Conservation (phyloP, 2,329 filamentous ascomycete genomes). For the Diatrype stigma region DNA sequence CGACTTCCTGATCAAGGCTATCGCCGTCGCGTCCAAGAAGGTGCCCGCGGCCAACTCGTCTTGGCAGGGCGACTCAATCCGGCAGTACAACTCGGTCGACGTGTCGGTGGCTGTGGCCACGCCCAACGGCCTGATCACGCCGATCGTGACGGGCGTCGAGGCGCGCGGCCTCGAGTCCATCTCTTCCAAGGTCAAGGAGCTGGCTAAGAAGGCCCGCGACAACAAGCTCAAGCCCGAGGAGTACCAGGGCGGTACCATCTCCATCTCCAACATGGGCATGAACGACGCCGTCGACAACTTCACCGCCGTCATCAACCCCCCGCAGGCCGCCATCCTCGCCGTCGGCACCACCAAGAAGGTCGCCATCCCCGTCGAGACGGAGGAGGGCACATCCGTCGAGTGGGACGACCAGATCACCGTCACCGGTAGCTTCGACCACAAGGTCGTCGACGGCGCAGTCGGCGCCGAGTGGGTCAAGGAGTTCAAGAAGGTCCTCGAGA, state of each 20-base stretch:
- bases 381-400: slow-evolving; percentile 75
- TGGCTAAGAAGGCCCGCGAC: slow-evolving; percentile 92
- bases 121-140: slow-evolving; percentile 90
- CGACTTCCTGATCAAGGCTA: slow-evolving; percentile 98
- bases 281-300: slow-evolving; percentile 94
- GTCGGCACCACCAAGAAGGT: slow-evolving; percentile 96
- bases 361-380: slow-evolving; percentile 77
- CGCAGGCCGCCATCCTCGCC: slow-evolving; percentile 90
- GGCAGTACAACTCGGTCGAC: slow-evolving; percentile 89
- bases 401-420: slow-evolving; percentile 98
- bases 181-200: slow-evolving; percentile 86
- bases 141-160: slow-evolving; percentile 89
- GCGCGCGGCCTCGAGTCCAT: slow-evolving; percentile 83
- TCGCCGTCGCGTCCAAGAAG: slow-evolving; percentile 82
- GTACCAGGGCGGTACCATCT: slow-evolving; percentile 98
- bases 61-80: slow-evolving; percentile 87
- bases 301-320: slow-evolving; percentile 98
- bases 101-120: slow-evolving; percentile 95
- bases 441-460: slow-evolving; percentile 93
- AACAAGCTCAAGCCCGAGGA: slow-evolving; percentile 99
- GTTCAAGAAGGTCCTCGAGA: slow-evolving; percentile 97
- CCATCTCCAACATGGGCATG: slow-evolving; percentile 99
- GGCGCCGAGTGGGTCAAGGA: slow-evolving; percentile 96
- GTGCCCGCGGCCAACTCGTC: slow-evolving; percentile 94
- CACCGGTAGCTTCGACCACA: slow-evolving; percentile 97